Evolutionary conservation across 805 yeast genomes (phyloP), one percentile per base, ranked within the genome.

Genomic region (Wickerhamiella sergipiensis): DNA sequence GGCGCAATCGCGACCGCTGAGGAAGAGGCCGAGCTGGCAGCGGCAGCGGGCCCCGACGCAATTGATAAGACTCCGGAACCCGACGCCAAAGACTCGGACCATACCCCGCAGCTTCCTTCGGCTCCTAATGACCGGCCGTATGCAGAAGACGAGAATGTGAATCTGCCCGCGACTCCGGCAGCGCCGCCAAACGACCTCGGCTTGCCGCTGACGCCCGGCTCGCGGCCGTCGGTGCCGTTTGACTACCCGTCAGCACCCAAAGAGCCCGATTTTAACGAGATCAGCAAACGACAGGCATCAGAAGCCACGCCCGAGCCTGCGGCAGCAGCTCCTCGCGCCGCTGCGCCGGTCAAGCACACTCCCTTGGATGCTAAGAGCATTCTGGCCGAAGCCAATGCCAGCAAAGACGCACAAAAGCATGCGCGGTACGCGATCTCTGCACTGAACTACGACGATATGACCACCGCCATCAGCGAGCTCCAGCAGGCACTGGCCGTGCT

Each of bases 401-500:
- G 72, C 2, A 56, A 63, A 2, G 52, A 59, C 4, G 79, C 82
- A 1, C 79, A 78, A 58, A 81, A 81, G 58, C 81, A 77, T 53
- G 82, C 87, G 52, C 77, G 75, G 56, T 82, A 76, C 60, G 88
- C 86, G n/a, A 73, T 80, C 10, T 80, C 85, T 10, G 87, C 89
- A 1, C 70, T 82, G 36, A 79, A 78, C 60, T 83, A 80, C 60
- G 89, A 83, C 57, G 89, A 82, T 54, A 63, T 73, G 7, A 66
- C 58, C n/a, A 83, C 88, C 0, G 89, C 88, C 2, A 71, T 78
- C 47, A 58, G 59, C 8, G 83, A 81, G 62, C 67, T 81, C 33
- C 58, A 65, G 29, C 63, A 69, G 40, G 83, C 84, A 0, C 62
- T 81, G 38, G 71, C 68, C 1, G 47, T 62, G 13, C 56, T 69